These are phyloP conservation scores for Penicillium malachiteum DNA, from an alignment of 495 filamentous ascomycete species.

Conservation along the genomic window DNA sequence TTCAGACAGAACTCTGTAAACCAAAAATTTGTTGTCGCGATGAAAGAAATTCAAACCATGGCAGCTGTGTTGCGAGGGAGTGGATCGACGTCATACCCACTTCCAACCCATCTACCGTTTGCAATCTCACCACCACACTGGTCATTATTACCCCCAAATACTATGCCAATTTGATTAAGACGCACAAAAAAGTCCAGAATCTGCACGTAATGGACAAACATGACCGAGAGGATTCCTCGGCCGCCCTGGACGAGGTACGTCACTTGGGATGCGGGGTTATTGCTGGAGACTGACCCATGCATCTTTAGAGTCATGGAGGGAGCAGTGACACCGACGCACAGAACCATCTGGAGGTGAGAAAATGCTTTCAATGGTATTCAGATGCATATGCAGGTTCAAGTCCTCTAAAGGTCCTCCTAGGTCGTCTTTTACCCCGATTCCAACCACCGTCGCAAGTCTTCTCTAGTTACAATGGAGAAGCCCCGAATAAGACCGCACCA, in stretches of 20 bases:
- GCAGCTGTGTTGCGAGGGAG: slow-evolving; percentile 7
- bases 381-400: background rate
- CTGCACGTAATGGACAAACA: slow-evolving; percentile 20
- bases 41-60: slow-evolving; percentile 3
- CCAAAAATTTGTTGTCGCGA: background rate
- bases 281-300: slow-evolving; percentile 8
- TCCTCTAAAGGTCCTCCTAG: slow-evolving; percentile 34
- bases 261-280: background rate
- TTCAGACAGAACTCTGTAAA: background rate
- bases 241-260: slow-evolving; percentile 25
- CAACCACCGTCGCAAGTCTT: slow-evolving; percentile 82
- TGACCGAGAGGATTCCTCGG: slow-evolving; percentile 14
- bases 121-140: slow-evolving; percentile 11
- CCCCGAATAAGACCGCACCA: slow-evolving; percentile 38
- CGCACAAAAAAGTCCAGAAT: background rate
- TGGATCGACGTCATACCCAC: slow-evolving; percentile 34
- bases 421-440: slow-evolving; percentile 71
- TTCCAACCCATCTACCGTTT: slow-evolving; percentile 6
- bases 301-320: slow-evolving; percentile 33
- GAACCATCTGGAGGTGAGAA: slow-evolving; percentile 49
- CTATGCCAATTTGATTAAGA: slow-evolving; percentile 17
- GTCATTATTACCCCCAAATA: slow-evolving; percentile 6
- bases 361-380: background rate
- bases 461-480: slow-evolving; percentile 64
- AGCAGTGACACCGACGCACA: slow-evolving; percentile 44